Percentiles rank a stretch among this genome's conserved stretches.
Conservation (phyloP, 139 green algal species). For the Coccomyxa sp. region DNA sequence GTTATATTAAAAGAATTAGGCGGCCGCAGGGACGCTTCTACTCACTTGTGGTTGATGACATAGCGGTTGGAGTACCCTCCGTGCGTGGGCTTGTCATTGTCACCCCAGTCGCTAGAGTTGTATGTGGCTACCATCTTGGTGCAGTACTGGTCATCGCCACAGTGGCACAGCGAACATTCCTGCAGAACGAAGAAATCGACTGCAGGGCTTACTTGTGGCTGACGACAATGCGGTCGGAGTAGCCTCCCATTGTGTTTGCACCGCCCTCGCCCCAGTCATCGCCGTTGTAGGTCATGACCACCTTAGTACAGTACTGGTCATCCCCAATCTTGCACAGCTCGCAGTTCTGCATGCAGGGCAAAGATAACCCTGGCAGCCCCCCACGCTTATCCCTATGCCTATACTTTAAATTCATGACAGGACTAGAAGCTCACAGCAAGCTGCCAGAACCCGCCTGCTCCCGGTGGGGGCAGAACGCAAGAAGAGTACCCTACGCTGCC, state of each 20-base stretch:
- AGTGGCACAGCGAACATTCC: constrained; percentile 34
- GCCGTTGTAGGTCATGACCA: constrained; percentile 65
- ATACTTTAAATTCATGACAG: too few species aligned
- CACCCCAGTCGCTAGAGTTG: constrained; percentile 40
- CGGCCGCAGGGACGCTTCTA: background rate
- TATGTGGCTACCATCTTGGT: constrained; percentile 53
- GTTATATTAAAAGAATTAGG: too few species aligned
- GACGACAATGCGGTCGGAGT: constrained; percentile 59
- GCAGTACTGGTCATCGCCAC: constrained; percentile 48
- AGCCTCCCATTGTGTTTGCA: constrained; percentile 63
- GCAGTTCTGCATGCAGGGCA: constrained; percentile 42
- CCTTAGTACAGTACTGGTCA: constrained; percentile 51
- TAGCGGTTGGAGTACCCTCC: constrained; percentile 74
- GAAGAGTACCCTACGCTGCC: too few species aligned
- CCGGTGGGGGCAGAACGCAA: too few species aligned
- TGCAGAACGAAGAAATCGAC: too few species aligned
- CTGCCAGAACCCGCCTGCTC: too few species aligned
- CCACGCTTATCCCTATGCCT: too few species aligned
- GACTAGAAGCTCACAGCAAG: too few species aligned
- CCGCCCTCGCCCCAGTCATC: constrained; percentile 39
- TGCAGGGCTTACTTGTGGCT: constrained; percentile 37
- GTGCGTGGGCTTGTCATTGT: constrained; percentile 47
- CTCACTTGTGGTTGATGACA: constrained; percentile 45
- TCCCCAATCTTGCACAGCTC: constrained; percentile 17
- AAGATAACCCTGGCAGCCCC: constrained; percentile 24